Evolutionary conservation across 768 basidiomycete genomes (phyloP).

Genomic region (Russula dissimulans): DNA sequence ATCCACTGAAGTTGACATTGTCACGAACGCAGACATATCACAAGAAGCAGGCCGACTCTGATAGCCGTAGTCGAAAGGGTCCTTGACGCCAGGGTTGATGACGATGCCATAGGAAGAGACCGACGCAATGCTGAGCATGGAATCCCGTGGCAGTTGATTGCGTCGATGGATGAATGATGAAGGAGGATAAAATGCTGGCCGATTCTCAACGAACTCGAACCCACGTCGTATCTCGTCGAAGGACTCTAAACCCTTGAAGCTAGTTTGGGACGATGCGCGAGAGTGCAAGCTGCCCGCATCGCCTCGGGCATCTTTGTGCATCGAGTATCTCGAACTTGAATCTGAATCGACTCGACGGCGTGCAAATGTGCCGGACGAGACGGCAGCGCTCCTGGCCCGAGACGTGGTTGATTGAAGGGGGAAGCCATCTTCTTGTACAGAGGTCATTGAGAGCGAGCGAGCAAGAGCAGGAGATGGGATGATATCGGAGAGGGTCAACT

Average conservation of each 20-base stretch:
- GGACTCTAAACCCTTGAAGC: conserved; percentile 64
- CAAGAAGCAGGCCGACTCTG: conserved; percentile 51
- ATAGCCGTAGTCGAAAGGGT: conserved; percentile 64
- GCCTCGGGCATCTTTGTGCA: conserved; percentile 22
- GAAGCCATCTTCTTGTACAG: conserved; percentile 27
- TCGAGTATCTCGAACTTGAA: conserved; percentile 31
- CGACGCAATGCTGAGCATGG: conserved; percentile 65
- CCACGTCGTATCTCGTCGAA: conserved; percentile 74
- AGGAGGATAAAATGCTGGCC: conserved; percentile 60
- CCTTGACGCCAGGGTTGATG: conserved; percentile 48
- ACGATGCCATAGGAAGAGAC: conserved; percentile 72
- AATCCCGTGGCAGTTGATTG: conserved; percentile 43
- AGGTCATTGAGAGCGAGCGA: conserved; percentile 39
- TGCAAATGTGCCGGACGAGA: conserved; percentile 28
- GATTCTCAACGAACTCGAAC: conserved; percentile 59
- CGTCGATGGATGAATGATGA: conserved; percentile 30
- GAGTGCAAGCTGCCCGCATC: conserved; percentile 24
- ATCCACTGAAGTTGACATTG: conserved; percentile 37
- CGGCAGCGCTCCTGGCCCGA: conserved; percentile 22
- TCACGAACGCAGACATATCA: conserved; percentile 47
- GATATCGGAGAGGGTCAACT: conserved; percentile 63
- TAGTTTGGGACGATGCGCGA: conserved; percentile 40
- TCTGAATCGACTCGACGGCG: conserved; percentile 37
- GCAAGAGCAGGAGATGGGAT: conserved; percentile 55
- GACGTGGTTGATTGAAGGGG: conserved; percentile 25